Conservation (phyloP, 1,139 yeast genomes). For the Kodamaea arcana region DNA sequence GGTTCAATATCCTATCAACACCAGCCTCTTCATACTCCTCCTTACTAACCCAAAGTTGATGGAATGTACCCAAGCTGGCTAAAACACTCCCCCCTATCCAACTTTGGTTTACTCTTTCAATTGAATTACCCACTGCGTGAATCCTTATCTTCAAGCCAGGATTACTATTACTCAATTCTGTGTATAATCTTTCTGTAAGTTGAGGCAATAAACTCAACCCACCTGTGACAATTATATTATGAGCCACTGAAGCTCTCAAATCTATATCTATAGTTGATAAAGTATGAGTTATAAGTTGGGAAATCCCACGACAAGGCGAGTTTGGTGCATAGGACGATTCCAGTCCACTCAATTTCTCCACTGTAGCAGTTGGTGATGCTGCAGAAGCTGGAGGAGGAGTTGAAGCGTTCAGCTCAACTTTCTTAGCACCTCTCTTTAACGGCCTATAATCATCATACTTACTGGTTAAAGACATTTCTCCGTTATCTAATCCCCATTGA, state of each 20-base stretch:
- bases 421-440: conserved; percentile 52
- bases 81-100: conserved; percentile 97
- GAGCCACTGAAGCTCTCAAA: conserved; percentile 83
- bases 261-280: conserved; percentile 80
- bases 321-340: conserved; percentile 9
- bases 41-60: conserved; percentile 93
- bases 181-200: conserved; percentile 72
- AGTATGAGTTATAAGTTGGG: conserved; percentile 67
- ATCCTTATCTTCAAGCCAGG: conserved; percentile 92
- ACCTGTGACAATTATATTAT: conserved; percentile 89
- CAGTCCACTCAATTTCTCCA: conserved; percentile 1
- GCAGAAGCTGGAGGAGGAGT: conserved; percentile 36
- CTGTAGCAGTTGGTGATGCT: conserved; percentile 2
- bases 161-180: conserved; percentile 66
- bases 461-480: conserved; percentile 33
- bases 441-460: conserved; percentile 65
- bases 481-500: conserved; percentile 34
- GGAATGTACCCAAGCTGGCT: conserved; percentile 92
- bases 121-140: conserved; percentile 80
- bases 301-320: conserved; percentile 43
- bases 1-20: conserved; percentile 67
- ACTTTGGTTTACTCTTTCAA: conserved; percentile 79
- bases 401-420: conserved; percentile 35
- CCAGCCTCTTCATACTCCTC: conserved; percentile 93
- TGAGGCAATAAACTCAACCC: conserved; percentile 88